Percentiles rank a stretch among this genome's conserved stretches.
Evolutionary conservation across 2,329 filamentous ascomycete species (phyloP).

Genomic region (Falciphora oryzae): DNA sequence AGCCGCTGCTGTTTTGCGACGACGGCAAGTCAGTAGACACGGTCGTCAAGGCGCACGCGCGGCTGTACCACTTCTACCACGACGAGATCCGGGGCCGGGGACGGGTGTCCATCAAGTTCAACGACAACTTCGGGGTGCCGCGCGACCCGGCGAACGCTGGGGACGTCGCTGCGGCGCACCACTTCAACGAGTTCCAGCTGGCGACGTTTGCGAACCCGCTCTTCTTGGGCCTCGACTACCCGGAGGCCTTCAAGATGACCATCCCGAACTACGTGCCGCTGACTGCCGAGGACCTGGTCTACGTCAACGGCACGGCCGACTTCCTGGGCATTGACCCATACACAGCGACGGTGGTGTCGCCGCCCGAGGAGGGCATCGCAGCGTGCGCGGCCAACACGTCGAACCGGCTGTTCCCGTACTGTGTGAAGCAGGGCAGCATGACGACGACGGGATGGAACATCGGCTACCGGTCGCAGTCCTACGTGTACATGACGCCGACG

Average conservation of each 20-base stretch:
- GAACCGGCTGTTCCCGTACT: slow-evolving; percentile 43
- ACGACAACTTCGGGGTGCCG: slow-evolving; percentile 45
- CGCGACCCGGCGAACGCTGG: slow-evolving; percentile 30
- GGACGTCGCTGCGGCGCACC: slow-evolving; percentile 39
- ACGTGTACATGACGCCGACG: slow-evolving; percentile 53
- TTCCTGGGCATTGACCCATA: slow-evolving; percentile 54
- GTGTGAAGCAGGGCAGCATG: slow-evolving; percentile 40
- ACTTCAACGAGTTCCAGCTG: slow-evolving; percentile 42
- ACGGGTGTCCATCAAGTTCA: slow-evolving; percentile 43
- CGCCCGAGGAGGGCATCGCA: slow-evolving; percentile 37
- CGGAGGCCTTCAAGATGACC: slow-evolving; percentile 38
- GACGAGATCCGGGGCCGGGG: slow-evolving; percentile 46
- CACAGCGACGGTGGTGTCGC: slow-evolving; percentile 47
- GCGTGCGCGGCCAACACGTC: slow-evolving; percentile 41
- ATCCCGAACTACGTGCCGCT: slow-evolving; percentile 40
- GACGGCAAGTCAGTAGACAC: slow-evolving; percentile 24
- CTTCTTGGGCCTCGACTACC: slow-evolving; percentile 45
- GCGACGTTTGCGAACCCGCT: slow-evolving; percentile 48
- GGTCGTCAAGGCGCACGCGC: slow-evolving; percentile 41
- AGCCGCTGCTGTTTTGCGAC: slow-evolving; percentile 27
- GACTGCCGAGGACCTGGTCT: slow-evolving; percentile 39
- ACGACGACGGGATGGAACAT: slow-evolving; percentile 51
- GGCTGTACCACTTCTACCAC: slow-evolving; percentile 47
- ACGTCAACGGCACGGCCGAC: slow-evolving; percentile 44
- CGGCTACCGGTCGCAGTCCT: slow-evolving; percentile 48